These are phyloP conservation scores for Fusarium sublunatum DNA, from an alignment of 2,329 filamentous ascomycete genomes.

Conservation along the genomic window DNA sequence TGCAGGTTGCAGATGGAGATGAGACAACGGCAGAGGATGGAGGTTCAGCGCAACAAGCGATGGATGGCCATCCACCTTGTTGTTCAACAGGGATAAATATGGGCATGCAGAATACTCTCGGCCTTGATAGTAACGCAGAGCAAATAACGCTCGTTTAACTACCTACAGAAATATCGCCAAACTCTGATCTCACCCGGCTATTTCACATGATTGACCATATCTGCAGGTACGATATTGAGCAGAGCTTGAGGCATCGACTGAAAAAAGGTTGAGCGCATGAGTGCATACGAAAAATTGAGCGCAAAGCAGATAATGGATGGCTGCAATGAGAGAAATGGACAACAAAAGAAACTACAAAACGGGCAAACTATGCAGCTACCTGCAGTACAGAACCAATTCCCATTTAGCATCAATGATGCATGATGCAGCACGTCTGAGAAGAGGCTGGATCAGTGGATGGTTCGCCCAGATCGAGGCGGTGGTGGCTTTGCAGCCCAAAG, in stretches of 20 bases:
- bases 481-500: conserved; percentile 22
- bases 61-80: conserved; percentile 3
- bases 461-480: conserved; percentile 35
- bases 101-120: not conserved
- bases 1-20: conserved; percentile 23
- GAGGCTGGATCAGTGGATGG: conserved; percentile 21
- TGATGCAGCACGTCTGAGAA: not conserved
- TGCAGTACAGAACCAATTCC: not conserved
- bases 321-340: not conserved
- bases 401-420: conserved; percentile 16
- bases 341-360: conserved; percentile 14
- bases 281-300: not conserved
- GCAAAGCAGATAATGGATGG: not conserved
- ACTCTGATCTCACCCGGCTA: too few relatives aligned
- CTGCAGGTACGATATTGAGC: not conserved
- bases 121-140: too few relatives aligned
- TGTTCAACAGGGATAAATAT: not conserved
- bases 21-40: conserved; percentile 24
- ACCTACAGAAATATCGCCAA: too few relatives aligned
- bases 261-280: too few relatives aligned
- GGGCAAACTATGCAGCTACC: conserved; percentile 13
- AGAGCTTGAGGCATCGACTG: not conserved
- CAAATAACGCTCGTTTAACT: too few relatives aligned
- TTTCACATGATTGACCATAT: not conserved
- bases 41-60: conserved; percentile 10